Base-by-base conservation (phyloP, 2,329 filamentous ascomycete species). In the Mollisiaceae sp. region DNA sequence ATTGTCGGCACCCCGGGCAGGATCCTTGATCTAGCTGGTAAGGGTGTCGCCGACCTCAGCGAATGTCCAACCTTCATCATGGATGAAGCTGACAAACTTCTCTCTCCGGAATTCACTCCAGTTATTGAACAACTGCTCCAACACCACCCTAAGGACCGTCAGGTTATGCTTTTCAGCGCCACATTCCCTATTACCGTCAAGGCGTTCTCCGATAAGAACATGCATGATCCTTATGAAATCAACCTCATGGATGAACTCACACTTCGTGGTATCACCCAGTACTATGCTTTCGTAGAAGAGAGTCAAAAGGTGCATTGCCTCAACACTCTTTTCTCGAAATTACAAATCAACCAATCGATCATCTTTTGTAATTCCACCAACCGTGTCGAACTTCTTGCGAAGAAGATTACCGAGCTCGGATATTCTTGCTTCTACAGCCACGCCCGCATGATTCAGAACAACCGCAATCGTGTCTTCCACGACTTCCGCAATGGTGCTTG, bases 311-410 rank as follows among this genome's bases (percentile, higher is more conserved):
- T 99, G 22, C 96, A 99, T 82, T 99, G 95, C 79, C 82, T 99
- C 71, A 99, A 99, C 83, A 99, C 95, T 0, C 89, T 99, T 69
- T 99, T 99, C 84, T 97, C 94, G 73, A 97, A 97, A 81, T 88
- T 99, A 18, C 94, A 99, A 80, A 99, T 99, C 82, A 99, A 99
- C 82, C 95, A 99, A 83, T 99, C 96, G 69, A 99, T 99, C 82
- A 99, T 99, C 78, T 99, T 99, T 83, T 99, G 95, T 82, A 99
- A 99, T 81, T 99, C 95, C 47, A 99, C 95, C 62, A 98, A 98
- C 79, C 92, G 95, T 71, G 95, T 99, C 67, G 95, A 99, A 80
- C 85, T 99, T 61, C 87, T 99, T 32, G 95, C 95, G 59, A 99
- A 99, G 85, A 99, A 99, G 81, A 99, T 99, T 76, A 99, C 96